Evolutionary conservation across 495 filamentous ascomycete genomes (phyloP).

Genomic region (Annulohypoxylon bovei): DNA sequence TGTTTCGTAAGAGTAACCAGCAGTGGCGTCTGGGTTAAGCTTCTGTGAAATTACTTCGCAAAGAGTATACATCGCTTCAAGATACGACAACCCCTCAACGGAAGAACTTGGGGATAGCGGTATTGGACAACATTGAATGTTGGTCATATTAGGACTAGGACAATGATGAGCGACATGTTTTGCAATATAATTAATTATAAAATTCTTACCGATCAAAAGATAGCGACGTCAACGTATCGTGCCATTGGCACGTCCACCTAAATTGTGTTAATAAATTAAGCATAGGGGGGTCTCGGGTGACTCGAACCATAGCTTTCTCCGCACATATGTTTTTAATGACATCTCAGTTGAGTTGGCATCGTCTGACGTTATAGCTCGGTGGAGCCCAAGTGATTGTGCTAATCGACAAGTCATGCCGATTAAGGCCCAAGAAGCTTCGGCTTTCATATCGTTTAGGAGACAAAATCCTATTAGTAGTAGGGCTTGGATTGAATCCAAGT

Average conservation of each 20-base stretch:
- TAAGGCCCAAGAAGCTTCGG: slow-evolving; percentile 67
- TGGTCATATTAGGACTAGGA: slow-evolving; percentile 60
- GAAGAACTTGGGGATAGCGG: slow-evolving; percentile 55
- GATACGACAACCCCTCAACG: slow-evolving; percentile 60
- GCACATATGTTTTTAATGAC: slow-evolving; percentile 54
- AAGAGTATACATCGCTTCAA: slow-evolving; percentile 66
- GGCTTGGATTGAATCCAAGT: slow-evolving; percentile 67
- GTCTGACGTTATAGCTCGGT: slow-evolving; percentile 54
- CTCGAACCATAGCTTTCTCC: slow-evolving; percentile 57
- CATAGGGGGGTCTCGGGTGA: neutral
- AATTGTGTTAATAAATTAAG: slow-evolving; percentile 11
- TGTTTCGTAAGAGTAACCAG: slow-evolving; percentile 55
- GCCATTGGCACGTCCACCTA: slow-evolving; percentile 68
- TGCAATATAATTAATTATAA: neutral
- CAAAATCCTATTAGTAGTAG: slow-evolving; percentile 64
- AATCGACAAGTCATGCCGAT: slow-evolving; percentile 64
- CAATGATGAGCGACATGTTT: slow-evolving; percentile 9
- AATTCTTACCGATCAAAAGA: slow-evolving; percentile 63
- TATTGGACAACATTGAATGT: slow-evolving; percentile 58
- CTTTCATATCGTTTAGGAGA: slow-evolving; percentile 68
- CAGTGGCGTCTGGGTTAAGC: slow-evolving; percentile 61
- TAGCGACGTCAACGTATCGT: slow-evolving; percentile 64
- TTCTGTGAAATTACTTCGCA: slow-evolving; percentile 60
- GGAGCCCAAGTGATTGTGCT: slow-evolving; percentile 64
- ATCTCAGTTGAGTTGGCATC: slow-evolving; percentile 47